Conservation (phyloP, 306 rosid species). For the Hylodesmum podocarpum region DNA sequence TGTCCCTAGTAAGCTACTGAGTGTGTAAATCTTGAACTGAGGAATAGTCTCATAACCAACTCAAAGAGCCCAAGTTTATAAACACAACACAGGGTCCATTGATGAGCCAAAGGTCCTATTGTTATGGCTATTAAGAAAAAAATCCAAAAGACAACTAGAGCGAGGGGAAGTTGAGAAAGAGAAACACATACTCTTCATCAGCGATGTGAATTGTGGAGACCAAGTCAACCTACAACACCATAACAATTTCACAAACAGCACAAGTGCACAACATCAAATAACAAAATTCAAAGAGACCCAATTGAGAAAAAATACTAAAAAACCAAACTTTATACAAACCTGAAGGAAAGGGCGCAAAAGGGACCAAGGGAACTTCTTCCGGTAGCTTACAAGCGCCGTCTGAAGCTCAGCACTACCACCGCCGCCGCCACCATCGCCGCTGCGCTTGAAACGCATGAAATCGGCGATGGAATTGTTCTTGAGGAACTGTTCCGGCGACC, state of each 20-base stretch:
- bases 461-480: constrained; percentile 74
- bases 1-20: no score
- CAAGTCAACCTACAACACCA: constrained; percentile 87
- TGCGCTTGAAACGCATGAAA: constrained; percentile 84
- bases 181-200: constrained; percentile 77
- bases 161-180: not conserved
- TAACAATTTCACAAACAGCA: constrained; percentile 28
- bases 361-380: constrained; percentile 86
- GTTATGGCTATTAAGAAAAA: no score
- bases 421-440: constrained; percentile 53
- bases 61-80: no score
- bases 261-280: not conserved
- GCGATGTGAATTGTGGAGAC: constrained; percentile 97
- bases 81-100: no score
- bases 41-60: no score
- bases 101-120: no score
- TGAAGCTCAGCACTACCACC: constrained; percentile 69
- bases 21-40: no score
- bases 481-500: constrained; percentile 62
- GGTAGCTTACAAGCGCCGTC: constrained; percentile 78
- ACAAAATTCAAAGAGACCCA: constrained; percentile 8
- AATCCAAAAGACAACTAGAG: not conserved
- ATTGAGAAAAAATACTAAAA: constrained; percentile 19
- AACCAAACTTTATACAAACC: constrained; percentile 37
- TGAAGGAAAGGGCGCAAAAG: constrained; percentile 77